Evolutionary conservation across 179 eudicot genomes (phyloP).

Genomic region (Beta corolliflora): DNA sequence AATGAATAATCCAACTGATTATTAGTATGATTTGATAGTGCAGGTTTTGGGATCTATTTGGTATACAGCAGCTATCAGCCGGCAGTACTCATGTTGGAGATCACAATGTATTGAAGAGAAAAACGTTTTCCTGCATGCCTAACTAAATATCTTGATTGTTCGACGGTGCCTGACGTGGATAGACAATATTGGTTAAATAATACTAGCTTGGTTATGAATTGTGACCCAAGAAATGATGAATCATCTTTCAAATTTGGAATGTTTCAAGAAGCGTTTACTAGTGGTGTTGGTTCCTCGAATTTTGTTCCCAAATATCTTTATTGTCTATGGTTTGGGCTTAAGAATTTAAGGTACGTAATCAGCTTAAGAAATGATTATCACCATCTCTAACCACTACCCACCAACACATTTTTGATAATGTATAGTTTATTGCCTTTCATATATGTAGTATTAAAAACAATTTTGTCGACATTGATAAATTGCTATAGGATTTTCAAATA

Average conservation of each 20-base stretch:
- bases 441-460: too few species aligned
- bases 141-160: constrained; percentile 49
- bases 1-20: background rate
- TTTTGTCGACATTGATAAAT: too few species aligned
- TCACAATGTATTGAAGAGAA: constrained; percentile 42
- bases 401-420: too few species aligned
- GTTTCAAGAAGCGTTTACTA: constrained; percentile 53
- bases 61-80: constrained; percentile 52
- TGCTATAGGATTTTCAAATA: too few species aligned
- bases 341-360: constrained; percentile 45
- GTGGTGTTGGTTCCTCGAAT: constrained; percentile 49
- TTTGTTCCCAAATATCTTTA: constrained; percentile 52
- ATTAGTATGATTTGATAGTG: constrained; percentile 22
- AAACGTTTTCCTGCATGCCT: constrained; percentile 42
- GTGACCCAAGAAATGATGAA: constrained; percentile 44
- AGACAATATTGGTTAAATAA: constrained; percentile 50
- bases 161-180: constrained; percentile 30
- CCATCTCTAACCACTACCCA: too few species aligned
- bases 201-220: constrained; percentile 40
- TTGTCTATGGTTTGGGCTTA: constrained; percentile 59
- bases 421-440: too few species aligned
- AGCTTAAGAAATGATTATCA: too few species aligned
- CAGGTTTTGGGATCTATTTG: constrained; percentile 56
- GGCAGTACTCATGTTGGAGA: constrained; percentile 59
- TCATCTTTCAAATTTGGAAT: constrained; percentile 50